phyloP scores from a whole-genome alignment of 169 alveolate species.

The Eimeria maxima region DNA sequence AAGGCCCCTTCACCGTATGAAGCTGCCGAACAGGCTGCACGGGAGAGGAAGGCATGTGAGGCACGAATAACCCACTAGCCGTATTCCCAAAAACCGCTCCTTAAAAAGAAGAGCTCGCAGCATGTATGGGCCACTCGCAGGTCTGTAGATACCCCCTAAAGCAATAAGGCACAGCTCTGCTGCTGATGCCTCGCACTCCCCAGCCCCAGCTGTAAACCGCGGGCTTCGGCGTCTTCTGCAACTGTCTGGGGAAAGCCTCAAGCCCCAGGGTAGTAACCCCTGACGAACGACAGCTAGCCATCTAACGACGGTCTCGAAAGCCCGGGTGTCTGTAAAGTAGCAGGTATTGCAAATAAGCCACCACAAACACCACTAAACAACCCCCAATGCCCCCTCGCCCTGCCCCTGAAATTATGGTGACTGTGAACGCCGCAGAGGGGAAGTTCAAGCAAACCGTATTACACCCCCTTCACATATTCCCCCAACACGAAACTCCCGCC shows the following conservation, averaged over 20 bases:
- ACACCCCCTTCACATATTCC: neutral
- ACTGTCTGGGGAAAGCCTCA: constrained; percentile 9
- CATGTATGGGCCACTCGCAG: constrained; percentile 8
- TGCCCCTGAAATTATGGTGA: neutral
- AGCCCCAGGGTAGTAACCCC: neutral
- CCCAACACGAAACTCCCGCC: neutral
- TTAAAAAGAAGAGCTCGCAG: constrained; percentile 27
- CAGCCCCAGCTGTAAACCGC: neutral
- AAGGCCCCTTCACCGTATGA: neutral
- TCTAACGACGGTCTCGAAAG: neutral
- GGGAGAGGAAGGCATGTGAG: neutral
- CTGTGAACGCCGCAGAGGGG: neutral
- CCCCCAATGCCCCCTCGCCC: neutral
- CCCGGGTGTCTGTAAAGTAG: neutral
- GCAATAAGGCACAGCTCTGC: constrained; percentile 20
- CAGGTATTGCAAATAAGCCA: neutral
- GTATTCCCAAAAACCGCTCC: neutral
- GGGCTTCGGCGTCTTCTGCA: constrained; percentile 9
- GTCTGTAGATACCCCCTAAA: neutral
- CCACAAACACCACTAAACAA: neutral
- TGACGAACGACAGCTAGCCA: neutral
- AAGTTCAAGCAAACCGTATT: neutral
- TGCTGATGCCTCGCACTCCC: constrained; percentile 27
- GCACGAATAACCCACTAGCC: neutral
- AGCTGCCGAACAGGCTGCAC: constrained; percentile 28